Evolutionary conservation across 2,329 filamentous ascomycete genomes (phyloP), one percentile per base, ranked within the genome.

Genomic region (Epichloe coenophiala): DNA sequence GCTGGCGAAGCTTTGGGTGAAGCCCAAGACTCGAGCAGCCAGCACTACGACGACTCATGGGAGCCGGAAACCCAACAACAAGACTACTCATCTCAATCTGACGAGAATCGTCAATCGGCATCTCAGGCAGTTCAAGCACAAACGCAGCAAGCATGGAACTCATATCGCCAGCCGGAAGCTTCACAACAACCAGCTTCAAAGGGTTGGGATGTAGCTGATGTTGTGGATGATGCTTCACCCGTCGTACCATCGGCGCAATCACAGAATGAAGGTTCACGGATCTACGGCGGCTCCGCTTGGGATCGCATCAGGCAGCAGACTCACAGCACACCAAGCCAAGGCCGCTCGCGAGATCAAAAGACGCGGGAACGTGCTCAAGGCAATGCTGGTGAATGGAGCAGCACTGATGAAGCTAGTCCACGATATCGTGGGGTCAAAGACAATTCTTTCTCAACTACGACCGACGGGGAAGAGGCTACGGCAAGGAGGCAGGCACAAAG

Each of bases 401-500:
- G 55, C 53, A 57, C 61, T 44, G 57, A 62, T 4, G 62, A 67
- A 23, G 59, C 54, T 6, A 52, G 53, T 36, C 52, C 50, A 8
- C 56, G 55, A 36, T 51, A 49, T 19, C 53, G 51, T 38, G 54
- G 49, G 3, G 40, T 53, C 5, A 56, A 51, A 5, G 60, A 65
- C 7, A 59, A 65, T 53, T 56, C 64, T 0, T 73, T 65, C 51
- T 63, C 64, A 3, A 54, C 56, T 3, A 53, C 60, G 2, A 52
- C 59, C 2, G 70, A 71, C 8, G 65, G 67, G 49, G 68, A 71
- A 21, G 66, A 59, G 51, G 55, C 57, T 3, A 58, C 62, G 15
- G 66, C 65, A 42, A 74, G 69, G 58, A 65, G 66, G 8, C 66
- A 72, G 54, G 73, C 74, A 5, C 74, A 77, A 52, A 68, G 63